Conservation (phyloP, 768 basidiomycete genomes). For the Sarcomyxa edulis region DNA sequence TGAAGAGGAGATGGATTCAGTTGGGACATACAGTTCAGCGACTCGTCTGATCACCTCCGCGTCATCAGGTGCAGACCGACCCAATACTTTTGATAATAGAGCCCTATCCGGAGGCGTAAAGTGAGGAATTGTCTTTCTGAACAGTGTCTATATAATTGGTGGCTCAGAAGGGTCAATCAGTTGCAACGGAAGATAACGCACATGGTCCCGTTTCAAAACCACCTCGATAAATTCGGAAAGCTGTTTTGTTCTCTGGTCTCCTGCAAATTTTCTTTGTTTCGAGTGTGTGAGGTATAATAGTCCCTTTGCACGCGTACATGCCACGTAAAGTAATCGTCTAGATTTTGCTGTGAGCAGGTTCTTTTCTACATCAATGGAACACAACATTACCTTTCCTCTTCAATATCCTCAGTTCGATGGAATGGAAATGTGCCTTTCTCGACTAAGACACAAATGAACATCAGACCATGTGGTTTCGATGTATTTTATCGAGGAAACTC, state of each 20-base stretch:
- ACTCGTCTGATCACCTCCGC: conserved; percentile 34
- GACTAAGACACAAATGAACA: conserved; percentile 30
- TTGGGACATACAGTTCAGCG: conserved; percentile 42
- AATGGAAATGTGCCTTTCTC: conserved; percentile 76
- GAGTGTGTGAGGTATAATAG: conserved; percentile 57
- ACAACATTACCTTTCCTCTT: conserved; percentile 66
- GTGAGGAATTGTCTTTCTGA: conserved; percentile 36
- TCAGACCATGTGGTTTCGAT: conserved; percentile 1
- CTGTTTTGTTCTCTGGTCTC: conserved; percentile 43
- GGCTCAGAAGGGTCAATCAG: conserved; percentile 2
- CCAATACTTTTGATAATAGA: conserved; percentile 51
- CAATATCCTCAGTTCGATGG: conserved; percentile 63
- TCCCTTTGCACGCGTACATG: conserved; percentile 79
- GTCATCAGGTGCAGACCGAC: conserved; percentile 37
- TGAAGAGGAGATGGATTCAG: no score
- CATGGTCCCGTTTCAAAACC: conserved; percentile 36
- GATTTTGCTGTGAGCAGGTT: not conserved
- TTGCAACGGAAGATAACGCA: conserved; percentile 17
- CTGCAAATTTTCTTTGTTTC: conserved; percentile 44
- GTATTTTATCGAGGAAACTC: conserved; percentile 3
- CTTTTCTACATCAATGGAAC: not conserved
- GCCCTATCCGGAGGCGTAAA: conserved; percentile 37
- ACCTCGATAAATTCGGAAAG: conserved; percentile 55
- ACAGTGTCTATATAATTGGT: conserved; percentile 26
- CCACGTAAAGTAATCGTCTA: conserved; percentile 84